These are phyloP conservation scores for Skeletonema grethae DNA, from an alignment of 108 stramenopile genomes.

Conservation along the genomic window DNA sequence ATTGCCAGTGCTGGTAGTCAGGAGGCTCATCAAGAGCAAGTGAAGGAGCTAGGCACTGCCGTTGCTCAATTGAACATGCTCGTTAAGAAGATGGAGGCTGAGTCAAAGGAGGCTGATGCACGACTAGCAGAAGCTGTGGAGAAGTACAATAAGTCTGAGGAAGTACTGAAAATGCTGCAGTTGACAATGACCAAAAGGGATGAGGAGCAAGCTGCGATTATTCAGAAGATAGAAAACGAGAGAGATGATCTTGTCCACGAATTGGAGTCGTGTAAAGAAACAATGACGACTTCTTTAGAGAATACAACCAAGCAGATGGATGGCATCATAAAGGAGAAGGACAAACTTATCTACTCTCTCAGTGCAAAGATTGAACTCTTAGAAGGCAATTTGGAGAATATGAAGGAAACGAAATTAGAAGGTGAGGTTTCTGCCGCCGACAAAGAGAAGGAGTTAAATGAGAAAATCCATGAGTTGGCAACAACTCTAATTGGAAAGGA, in stretches of 20 bases:
- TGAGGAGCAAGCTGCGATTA: neutral
- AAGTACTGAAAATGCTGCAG: slow-evolving; percentile 7
- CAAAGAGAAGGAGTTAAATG: slow-evolving; percentile 27
- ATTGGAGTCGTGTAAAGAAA: slow-evolving; percentile 27
- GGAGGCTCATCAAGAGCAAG: slow-evolving; percentile 4
- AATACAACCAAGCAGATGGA: slow-evolving; percentile 24
- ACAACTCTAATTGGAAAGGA: slow-evolving; percentile 31
- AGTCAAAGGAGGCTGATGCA: neutral
- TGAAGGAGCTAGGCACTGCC: neutral
- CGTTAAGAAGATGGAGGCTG: slow-evolving; percentile 1
- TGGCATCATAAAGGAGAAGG: slow-evolving; percentile 30
- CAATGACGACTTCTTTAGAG: slow-evolving; percentile 21
- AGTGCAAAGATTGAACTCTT: slow-evolving; percentile 30
- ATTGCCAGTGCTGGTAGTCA: slow-evolving; percentile 11
- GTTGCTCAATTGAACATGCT: slow-evolving; percentile 13
- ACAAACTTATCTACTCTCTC: slow-evolving; percentile 35
- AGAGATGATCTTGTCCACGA: slow-evolving; percentile 18
- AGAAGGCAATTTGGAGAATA: slow-evolving; percentile 27
- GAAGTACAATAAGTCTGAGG: slow-evolving; percentile 9
- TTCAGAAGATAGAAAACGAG: slow-evolving; percentile 3
- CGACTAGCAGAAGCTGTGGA: neutral
- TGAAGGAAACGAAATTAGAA: slow-evolving; percentile 14
- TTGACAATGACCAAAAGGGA: slow-evolving; percentile 20
- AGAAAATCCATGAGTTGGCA: slow-evolving; percentile 31
- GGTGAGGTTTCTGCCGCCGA: neutral